Conservation (phyloP, 371 early-diverging fungal species). For the Cokeromyces recurvatus region DNA sequence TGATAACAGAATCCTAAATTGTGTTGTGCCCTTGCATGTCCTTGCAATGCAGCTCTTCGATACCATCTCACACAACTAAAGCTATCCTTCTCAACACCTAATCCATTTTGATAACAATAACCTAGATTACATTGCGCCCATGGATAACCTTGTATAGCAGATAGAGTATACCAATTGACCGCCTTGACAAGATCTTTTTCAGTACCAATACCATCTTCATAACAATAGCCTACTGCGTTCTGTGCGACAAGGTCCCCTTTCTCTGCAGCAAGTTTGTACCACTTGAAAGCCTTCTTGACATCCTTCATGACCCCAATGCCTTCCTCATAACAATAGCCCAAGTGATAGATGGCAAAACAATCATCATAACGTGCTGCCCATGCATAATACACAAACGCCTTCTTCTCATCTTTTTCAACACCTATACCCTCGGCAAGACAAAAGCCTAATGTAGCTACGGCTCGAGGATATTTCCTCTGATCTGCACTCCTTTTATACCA, state of each 20-base stretch:
- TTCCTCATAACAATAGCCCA: slow-evolving; percentile 90
- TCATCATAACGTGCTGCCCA: slow-evolving; percentile 88
- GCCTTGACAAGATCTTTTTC: slow-evolving; percentile 30
- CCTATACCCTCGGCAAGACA: slow-evolving; percentile 68
- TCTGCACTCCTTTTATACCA: no score
- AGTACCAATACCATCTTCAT: slow-evolving; percentile 71
- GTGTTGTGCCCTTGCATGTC: slow-evolving; percentile 73
- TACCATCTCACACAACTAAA: slow-evolving; percentile 89
- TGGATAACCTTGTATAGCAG: no score
- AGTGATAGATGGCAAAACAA: slow-evolving; percentile 86
- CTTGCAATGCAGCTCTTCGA: slow-evolving; percentile 80
- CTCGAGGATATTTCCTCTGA: no score
- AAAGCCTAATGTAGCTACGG: no score
- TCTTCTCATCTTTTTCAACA: slow-evolving; percentile 58
- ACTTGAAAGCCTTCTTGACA: slow-evolving; percentile 71
- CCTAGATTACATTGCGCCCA: slow-evolving; percentile 82
- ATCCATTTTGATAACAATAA: slow-evolving; percentile 88
- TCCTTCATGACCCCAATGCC: slow-evolving; percentile 88
- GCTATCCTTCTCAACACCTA: slow-evolving; percentile 75
- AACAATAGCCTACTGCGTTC: slow-evolving; percentile 74
- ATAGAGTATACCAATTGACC: slow-evolving; percentile 65
- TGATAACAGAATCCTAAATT: slow-evolving; percentile 67
- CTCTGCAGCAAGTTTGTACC: slow-evolving; percentile 87
- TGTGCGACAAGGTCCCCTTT: slow-evolving; percentile 78
- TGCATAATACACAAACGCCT: slow-evolving; percentile 81